Conservation (phyloP, 495 filamentous ascomycete species). For the Penicillium flavigenum region DNA sequence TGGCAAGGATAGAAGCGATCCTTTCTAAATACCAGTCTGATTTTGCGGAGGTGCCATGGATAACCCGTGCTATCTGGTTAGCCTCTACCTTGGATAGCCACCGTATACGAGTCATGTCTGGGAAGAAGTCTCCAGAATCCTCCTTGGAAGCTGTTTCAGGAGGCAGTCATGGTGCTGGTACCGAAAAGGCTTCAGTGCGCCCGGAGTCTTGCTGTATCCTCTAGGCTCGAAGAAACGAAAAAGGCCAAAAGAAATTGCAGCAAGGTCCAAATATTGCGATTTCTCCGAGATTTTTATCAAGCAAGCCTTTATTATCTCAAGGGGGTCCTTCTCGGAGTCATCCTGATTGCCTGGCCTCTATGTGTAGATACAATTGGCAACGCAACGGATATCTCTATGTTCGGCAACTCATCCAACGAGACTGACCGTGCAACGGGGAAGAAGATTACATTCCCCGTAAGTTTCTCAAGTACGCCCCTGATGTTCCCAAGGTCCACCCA, state of each 20-base stretch:
- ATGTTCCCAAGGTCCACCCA: too few species aligned
- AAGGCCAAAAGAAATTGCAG: conserved; percentile 32
- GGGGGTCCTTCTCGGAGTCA: conserved; percentile 57
- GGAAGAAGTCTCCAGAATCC: background rate
- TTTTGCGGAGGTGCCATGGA: conserved; percentile 18
- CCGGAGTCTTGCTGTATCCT: conserved; percentile 4
- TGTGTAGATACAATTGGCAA: too few species aligned
- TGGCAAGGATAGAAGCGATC: conserved; percentile 10
- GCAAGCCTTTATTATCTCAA: conserved; percentile 63
- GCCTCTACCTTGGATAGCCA: conserved; percentile 31
- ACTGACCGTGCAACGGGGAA: too few species aligned
- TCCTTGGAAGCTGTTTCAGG: background rate
- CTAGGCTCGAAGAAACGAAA: background rate
- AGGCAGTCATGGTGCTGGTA: background rate
- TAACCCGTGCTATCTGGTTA: conserved; percentile 34
- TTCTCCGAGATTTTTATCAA: conserved; percentile 53
- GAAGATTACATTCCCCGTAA: too few species aligned
- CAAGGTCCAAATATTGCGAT: conserved; percentile 72
- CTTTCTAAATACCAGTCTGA: conserved; percentile 19
- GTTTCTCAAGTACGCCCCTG: too few species aligned
- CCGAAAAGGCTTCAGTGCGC: background rate
- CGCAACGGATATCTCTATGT: too few species aligned
- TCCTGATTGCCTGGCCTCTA: too few species aligned
- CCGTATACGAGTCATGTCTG: conserved; percentile 18
- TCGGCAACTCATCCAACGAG: too few species aligned